phyloP scores from a whole-genome alignment of 2,329 filamentous ascomycete species.

The Colletotrichum magnum region DNA sequence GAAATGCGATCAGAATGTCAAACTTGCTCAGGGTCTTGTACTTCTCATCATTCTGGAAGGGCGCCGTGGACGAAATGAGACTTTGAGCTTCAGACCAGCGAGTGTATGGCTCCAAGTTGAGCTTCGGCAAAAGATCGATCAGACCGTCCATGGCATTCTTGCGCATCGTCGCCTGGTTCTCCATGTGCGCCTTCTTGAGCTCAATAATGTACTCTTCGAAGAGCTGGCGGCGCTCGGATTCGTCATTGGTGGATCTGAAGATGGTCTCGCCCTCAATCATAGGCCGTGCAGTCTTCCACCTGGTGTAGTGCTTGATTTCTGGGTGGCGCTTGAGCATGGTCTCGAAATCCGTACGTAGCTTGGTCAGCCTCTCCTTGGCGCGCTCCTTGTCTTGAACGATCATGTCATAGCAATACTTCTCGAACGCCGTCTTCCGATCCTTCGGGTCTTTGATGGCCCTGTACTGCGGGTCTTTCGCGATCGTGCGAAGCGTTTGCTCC shows the following conservation, averaged over 20 bases:
- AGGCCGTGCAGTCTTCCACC: constrained; percentile 95
- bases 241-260: constrained; percentile 90
- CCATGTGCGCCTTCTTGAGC: constrained; percentile 84
- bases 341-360: constrained; percentile 93
- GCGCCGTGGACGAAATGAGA: constrained; percentile 82
- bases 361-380: constrained; percentile 91
- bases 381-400: constrained; percentile 93
- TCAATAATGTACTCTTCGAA: constrained; percentile 94
- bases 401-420: constrained; percentile 94
- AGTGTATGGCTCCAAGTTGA: constrained; percentile 93
- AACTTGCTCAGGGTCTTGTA: constrained; percentile 88
- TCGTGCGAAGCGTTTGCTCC: constrained; percentile 88
- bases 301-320: constrained; percentile 96
- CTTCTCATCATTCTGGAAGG: constrained; percentile 85
- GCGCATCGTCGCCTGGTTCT: constrained; percentile 79
- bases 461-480: constrained; percentile 92
- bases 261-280: constrained; percentile 97
- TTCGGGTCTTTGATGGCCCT: constrained; percentile 93
- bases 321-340: constrained; percentile 97
- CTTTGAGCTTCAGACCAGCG: constrained; percentile 93
- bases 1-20: constrained; percentile 93
- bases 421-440: constrained; percentile 90
- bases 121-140: constrained; percentile 80
- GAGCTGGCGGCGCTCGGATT: constrained; percentile 87
- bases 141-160: constrained; percentile 90